Base-by-base conservation (phyloP, 805 yeast genomes). In the Myxozyma lipomycoides region DNA sequence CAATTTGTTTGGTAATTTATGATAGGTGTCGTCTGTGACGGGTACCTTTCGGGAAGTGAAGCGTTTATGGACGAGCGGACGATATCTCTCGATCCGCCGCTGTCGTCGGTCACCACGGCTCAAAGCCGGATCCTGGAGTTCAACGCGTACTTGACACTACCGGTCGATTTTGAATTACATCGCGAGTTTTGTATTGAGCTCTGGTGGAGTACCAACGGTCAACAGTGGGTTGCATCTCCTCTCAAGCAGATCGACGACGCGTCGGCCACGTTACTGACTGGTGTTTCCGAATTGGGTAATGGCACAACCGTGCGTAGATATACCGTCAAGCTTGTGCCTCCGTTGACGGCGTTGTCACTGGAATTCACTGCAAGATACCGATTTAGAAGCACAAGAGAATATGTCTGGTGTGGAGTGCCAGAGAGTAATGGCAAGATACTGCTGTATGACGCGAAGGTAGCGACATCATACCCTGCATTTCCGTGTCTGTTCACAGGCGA, bases 311-410 rank as follows among this genome's bases (percentile, higher is more conserved):
- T 37, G 10, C 39, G 19, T 12, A 40, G 41, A 37, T 52, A 24
- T 28, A 17, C 36, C 7, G 37, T 48, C 19, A 32, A 40, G 39
- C 43, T 55, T 21, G 52, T 52, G 18, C 59, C 59, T 21, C 58
- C 59, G 4, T 17, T 25, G 6, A 46, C 17, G 22, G 46, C 53
- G 12, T 30, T 21, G 4, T 25, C 34, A 4, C 17, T 55, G 19
- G 52, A 52, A 18, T 55, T 47, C 38, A 55, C 59, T n/a, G 58
- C 59, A 4, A 32, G 59, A 28, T 54, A 52, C 38, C 21, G 52
- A n/a, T 26, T 48, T 10, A 21, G 25, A 3, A 22, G 15, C 1
- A 34, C 40, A n/a, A 12, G 36, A 15, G 52, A 55, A 18, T 55
- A 53, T 52, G n/a, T 15, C 3, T 55, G 59, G 59, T 48, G 52